Evolutionary conservation across 306 rosid genomes (phyloP), one percentile per base, ranked within the genome.

Genomic region (Casuarina cunninghamiana): DNA sequence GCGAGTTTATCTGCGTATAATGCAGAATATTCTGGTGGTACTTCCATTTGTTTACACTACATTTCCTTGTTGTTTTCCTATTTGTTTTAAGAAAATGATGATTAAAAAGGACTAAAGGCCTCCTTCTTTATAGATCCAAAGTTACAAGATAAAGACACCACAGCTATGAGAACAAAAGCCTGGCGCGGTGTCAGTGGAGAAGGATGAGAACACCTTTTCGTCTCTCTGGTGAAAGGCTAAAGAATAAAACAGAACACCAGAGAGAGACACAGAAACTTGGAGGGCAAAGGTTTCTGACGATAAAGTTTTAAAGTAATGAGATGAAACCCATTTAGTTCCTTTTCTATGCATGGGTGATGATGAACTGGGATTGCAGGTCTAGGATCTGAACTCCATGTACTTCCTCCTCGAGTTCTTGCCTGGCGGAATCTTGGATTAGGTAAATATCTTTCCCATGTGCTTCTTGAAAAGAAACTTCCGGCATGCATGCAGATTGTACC

Each of bases 341-440:
- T 5, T 15, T 38, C 37, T 9, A 26, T 26, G 32, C 32, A 13
- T 10, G 50, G 70, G 70, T 37, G 38, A 49, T 70, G 44, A 43
- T 5, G 70, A 51, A 69, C 60, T 69, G 80, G 55, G 71, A n/a
- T 26, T 67, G 66, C 51, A 67, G 57, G 53, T 26, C 8, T 42
- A 67, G 68, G 80, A 77, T 39, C 67, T 53, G 49, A 38, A 32
- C 15, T 50, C 45, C 75, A 50, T 72, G 49, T 72, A 53, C 17
- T 53, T 41, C 37, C 32, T 26, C 3, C 76, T 15, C 63, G 3
- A 39, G 21, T 53, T 53, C 45, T 48, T 49, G 75, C 41, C 61
- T 71, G 46, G 61, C 46, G 15, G 61, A 71, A 71, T 50, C 46
- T 71, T 19, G 17, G 3, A 21, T 16, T 3, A 3, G 49, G 39